These are phyloP conservation scores for Blastomyces parvus DNA, from an alignment of 2,329 filamentous ascomycete genomes.

Conservation along the genomic window DNA sequence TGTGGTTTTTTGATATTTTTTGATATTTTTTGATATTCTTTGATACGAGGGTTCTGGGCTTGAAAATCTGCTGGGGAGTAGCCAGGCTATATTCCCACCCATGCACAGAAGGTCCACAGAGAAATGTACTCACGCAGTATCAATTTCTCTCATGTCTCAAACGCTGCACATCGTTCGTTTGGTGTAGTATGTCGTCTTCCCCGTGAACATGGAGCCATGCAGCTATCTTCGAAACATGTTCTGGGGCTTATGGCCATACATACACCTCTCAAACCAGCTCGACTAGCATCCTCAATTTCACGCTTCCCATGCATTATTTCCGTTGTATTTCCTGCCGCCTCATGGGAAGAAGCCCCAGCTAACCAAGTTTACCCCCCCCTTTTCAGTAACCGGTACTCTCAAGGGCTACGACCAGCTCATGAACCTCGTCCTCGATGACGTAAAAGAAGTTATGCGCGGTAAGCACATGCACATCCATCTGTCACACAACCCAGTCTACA, in stretches of 20 bases:
- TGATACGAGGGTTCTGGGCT: too few species aligned
- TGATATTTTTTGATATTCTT: too few species aligned
- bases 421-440: slow-evolving; percentile 94
- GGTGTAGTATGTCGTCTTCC: background rate
- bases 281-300: background rate
- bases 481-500: too few species aligned
- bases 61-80: too few species aligned
- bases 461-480: slow-evolving; percentile 22
- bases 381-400: slow-evolving; percentile 68
- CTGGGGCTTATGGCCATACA: background rate
- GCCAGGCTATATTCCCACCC: background rate
- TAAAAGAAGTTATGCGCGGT: slow-evolving; percentile 85
- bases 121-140: background rate
- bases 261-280: background rate
- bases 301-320: background rate
- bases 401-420: slow-evolving; percentile 97
- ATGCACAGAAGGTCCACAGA: too few species aligned
- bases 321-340: too few species aligned
- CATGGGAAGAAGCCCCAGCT: background rate
- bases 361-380: background rate
- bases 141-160: background rate
- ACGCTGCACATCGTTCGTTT: background rate
- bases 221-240: background rate
- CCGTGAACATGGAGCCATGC: background rate
- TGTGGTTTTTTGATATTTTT: too few species aligned